Percentiles rank a stretch among this genome's conserved stretches.
phyloP scores from a whole-genome alignment of 129 eudicot genomes.

The Flaveria bidentis region DNA sequence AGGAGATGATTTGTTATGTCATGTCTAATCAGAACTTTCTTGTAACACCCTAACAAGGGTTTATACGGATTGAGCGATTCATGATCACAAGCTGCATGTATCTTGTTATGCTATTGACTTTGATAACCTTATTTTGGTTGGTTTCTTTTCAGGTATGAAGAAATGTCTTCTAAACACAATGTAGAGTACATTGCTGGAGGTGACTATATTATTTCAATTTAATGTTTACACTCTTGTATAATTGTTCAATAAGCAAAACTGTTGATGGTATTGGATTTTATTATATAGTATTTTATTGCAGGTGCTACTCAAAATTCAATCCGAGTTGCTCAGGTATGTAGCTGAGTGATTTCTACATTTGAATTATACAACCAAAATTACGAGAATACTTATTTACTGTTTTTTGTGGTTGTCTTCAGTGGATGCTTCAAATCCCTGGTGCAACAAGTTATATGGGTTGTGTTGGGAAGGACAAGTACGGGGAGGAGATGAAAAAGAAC shows the following conservation, averaged over 20 bases:
- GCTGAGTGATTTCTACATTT: background rate
- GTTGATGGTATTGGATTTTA: conserved; percentile 3
- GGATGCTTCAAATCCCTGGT: conserved; percentile 96
- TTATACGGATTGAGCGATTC: background rate
- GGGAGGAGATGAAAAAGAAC: conserved; percentile 84
- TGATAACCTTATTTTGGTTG: background rate
- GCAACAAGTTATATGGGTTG: conserved; percentile 89
- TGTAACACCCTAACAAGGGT: conserved; percentile 1
- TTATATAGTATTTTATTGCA: conserved; percentile 28
- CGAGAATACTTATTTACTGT: background rate
- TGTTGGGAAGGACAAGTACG: conserved; percentile 94
- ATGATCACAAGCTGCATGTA: background rate
- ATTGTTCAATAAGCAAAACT: background rate
- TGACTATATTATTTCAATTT: conserved; percentile 21
- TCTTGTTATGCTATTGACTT: background rate
- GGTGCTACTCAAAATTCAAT: conserved; percentile 99
- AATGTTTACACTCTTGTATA: conserved; percentile 15
- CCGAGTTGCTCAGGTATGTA: conserved; percentile 87
- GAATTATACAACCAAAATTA: background rate
- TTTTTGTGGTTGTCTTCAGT: conserved; percentile 44
- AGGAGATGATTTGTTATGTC: background rate
- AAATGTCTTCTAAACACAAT: conserved; percentile 65
- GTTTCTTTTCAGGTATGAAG: conserved; percentile 63
- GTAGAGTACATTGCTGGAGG: conserved; percentile 99
- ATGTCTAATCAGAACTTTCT: background rate